Conservation (phyloP, 2,329 filamentous ascomycete genomes). For the Knoxdaviesia proteae region DNA sequence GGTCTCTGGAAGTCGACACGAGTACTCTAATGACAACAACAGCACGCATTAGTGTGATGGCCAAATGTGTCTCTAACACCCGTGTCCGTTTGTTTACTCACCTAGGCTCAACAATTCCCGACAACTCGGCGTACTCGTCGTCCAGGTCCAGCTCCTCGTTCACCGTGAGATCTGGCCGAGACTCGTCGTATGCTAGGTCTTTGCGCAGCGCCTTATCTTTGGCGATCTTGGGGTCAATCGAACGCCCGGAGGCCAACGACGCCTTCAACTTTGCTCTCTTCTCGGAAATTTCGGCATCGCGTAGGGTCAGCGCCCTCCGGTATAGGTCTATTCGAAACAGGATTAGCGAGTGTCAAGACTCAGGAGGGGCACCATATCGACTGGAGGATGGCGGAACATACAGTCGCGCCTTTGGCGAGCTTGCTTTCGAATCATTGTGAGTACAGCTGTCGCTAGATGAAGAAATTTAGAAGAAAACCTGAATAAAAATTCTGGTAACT, state of each 20-base stretch:
- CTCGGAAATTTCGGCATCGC: conserved; percentile 81
- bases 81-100: too few relatives aligned
- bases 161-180: conserved; percentile 41
- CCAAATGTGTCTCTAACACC: too few relatives aligned
- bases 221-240: conserved; percentile 60
- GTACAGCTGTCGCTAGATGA: neutral
- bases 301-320: conserved; percentile 65
- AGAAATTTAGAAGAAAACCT: neutral
- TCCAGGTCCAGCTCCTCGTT: conserved; percentile 58
- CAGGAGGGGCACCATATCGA: too few relatives aligned
- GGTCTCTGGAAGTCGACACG: conserved; percentile 78
- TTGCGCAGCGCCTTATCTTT: conserved; percentile 68
- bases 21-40: conserved; percentile 27
- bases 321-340: conserved; percentile 40
- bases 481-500: neutral
- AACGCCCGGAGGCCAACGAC: conserved; percentile 74
- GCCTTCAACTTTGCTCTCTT: conserved; percentile 74
- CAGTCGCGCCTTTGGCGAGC: conserved; percentile 20
- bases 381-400: conserved; percentile 3
- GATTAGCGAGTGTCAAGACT: too few relatives aligned
- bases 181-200: conserved; percentile 90
- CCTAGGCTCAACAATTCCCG: conserved; percentile 76
- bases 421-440: conserved; percentile 14
- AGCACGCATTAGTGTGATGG: too few relatives aligned
- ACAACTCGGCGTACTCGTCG: conserved; percentile 78